Conservation (phyloP, 1,139 yeast genomes). For the Arxiozyma slooffiae region DNA sequence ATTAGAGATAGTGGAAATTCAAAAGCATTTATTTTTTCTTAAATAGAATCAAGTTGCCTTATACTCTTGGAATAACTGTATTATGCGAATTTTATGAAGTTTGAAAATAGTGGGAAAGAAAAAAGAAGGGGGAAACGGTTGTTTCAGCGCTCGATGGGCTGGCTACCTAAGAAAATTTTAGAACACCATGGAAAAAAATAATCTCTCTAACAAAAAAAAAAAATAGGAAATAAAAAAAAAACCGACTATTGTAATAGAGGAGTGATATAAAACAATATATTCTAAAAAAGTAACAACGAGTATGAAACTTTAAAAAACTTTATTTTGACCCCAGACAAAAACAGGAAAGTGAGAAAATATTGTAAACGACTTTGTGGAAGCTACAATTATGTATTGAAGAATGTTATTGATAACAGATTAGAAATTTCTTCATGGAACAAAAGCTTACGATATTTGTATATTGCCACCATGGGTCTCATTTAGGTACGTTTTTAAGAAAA, state of each 20-base stretch:
- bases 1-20: no score
- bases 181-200: not conserved
- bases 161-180: not conserved
- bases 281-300: not conserved
- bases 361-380: not conserved
- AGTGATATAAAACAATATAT: not conserved
- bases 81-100: not conserved
- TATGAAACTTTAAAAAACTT: not conserved
- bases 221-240: no score
- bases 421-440: no score
- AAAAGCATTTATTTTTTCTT: no score
- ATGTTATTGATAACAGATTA: no score
- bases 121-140: not conserved
- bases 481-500: no score
- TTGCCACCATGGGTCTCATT: no score
- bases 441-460: no score
- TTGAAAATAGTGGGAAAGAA: not conserved
- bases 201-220: no score
- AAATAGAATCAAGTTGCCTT: no score
- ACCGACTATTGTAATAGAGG: not conserved
- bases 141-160: not conserved
- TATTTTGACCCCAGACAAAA: not conserved
- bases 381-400: no score
- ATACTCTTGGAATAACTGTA: no score
- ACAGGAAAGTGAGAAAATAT: not conserved